Base-by-base conservation (phyloP, 331 rosid species). In the Malus hybrid region DNA sequence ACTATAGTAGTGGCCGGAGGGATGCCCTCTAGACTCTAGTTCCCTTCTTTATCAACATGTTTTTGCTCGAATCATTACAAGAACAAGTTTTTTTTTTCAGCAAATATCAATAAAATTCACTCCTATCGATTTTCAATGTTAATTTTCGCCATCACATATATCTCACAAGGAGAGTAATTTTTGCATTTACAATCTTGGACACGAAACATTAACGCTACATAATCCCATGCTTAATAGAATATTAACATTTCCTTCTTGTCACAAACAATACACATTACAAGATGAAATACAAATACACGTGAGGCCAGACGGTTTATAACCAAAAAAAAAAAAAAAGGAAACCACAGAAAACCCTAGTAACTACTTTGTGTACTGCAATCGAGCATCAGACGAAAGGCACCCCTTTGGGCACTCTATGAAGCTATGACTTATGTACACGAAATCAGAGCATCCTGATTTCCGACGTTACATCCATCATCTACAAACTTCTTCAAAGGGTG, bases 1-100 rank as follows among this genome's bases (percentile, higher is more conserved):
- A 95, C 97, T 67, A 66, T 95, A 34, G 97, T 95, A 32, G 96
- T 95, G 81, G 89, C 96, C 29, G 99, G 99, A 61, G 99, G 99
- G 71, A 80, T 65, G 80, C 92, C 96, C 39, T 92, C 99, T 3
- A 92, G 96, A 80, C 91, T 95, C 73, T 95, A 89, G 85, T 66
- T 82, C 71, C 74, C 44, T 69, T 29, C 9, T 18, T 20, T 71
- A 57, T 59, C 24, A 13, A 3, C 19, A 22, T 64, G 24, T 64
- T 32, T 32, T 64, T 9, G 15, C 70, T 64, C 13, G 68, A 32
- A 42, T 55, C 19, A 2, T 70, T 65, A 12, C 18, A 32, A 64
- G 62, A 70, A 34, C 64, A 20, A 33, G 3, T 64, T 10, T 6
- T 19, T n/a, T 13, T 13, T 1, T 11, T 50, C 57, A 13, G 65